Evolutionary conservation across 352 stramenopile species (phyloP), one percentile per base, ranked within the genome.

Genomic region (Phytopythium oedochilum): DNA sequence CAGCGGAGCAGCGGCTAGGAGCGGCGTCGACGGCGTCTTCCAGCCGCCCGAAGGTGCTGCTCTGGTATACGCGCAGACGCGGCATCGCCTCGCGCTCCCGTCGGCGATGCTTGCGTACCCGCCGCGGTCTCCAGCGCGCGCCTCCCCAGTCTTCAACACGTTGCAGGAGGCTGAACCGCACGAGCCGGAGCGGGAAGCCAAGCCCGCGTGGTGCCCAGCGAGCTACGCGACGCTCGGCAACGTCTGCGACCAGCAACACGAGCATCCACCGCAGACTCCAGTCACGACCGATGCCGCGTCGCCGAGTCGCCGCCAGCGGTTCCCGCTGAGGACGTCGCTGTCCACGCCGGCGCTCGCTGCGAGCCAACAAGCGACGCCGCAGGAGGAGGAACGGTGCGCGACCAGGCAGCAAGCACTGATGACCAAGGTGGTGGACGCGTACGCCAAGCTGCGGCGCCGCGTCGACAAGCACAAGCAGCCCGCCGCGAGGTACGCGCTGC

Each of bases 401-500:
- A 20, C 39, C 8, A 67, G 68, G 35, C 69, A 81, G 11, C 66
- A 73, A 43, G 55, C 31, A 3, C 23, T 78, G 29, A 36, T 73
- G 11, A 61, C 65, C 0, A 66, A 71, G 50, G 63, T 64, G 9
- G 65, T 52, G 2, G 58, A 66, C 17, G 57, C 45, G 0, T 81
- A 73, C 23, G 26, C 49, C 7, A 59, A 59, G 12, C 52, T 79
- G 36, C 70, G 73, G 36, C 43, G 55, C 11, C 60, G 67, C 18
- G 58, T 77, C 0, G 63, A 74, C 23, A 52, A 66, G 6, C 38
- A 61, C 5, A 85, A 81, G 59, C 66, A 84, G 26, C 69, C 73
- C 0, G 66, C 62, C 2, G 25, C 68, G 20, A 57, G 78, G 22
- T 89, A 89, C 40, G 55, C 67, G 15, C 55, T 89, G 10, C 78